Conservation (phyloP, 2,329 filamentous ascomycete species). For the Rhexocercosporidium sp. region DNA sequence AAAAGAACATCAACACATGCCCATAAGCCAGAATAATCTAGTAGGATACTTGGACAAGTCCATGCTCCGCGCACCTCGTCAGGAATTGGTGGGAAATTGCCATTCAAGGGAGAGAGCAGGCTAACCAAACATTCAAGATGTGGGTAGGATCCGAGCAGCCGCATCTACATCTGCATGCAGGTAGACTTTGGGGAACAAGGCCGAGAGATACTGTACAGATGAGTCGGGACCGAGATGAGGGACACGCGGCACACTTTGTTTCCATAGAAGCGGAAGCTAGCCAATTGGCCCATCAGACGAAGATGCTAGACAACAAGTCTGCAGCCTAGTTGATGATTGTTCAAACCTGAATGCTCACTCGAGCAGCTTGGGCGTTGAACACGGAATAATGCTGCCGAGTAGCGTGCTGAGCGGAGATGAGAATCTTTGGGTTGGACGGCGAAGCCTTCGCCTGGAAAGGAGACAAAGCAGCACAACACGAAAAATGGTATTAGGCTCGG, state of each 20-base stretch:
- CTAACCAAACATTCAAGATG: neutral
- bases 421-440: neutral
- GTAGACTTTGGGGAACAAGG: neutral
- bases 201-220: neutral
- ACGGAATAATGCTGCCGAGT: neutral
- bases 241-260: slow-evolving; percentile 3
- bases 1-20: neutral
- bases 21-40: neutral
- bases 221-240: neutral
- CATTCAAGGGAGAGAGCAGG: neutral
- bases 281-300: neutral
- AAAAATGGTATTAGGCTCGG: too few relatives aligned
- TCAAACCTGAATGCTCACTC: neutral
- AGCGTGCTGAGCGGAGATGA: neutral
- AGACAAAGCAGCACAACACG: neutral
- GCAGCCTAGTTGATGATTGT: neutral
- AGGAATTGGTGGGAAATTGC: slow-evolving; percentile 4
- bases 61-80: neutral
- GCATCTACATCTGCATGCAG: neutral
- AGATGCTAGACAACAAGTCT: neutral
- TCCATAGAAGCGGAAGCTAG: neutral
- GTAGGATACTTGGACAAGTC: neutral
- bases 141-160: neutral
- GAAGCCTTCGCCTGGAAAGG: slow-evolving; percentile 2
- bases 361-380: neutral